Base-by-base conservation (phyloP, 495 filamentous ascomycete genomes). In the Xylaria scruposa region DNA sequence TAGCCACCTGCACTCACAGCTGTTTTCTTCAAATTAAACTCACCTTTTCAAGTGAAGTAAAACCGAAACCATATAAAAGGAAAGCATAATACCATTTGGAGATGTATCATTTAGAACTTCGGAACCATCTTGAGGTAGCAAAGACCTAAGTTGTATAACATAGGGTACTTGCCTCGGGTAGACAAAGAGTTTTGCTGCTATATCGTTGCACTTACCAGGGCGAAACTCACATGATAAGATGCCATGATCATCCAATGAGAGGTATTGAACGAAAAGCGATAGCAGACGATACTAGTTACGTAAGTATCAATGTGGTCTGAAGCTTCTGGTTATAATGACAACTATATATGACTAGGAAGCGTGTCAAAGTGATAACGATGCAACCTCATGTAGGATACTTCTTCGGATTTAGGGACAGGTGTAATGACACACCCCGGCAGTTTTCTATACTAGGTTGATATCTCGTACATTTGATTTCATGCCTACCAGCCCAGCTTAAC, bases 341-440 rank as follows among this genome's bases (percentile, higher is more conserved):
- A 60, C 17, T 33, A 9, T 60, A 38, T 60, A 60, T 38, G 58
- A 60, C 58, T 2, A 38, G 58, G 58, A 60, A 38, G 33, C 58
- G 33, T 33, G 58, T 60, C 58, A 60, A 60, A 33, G 58, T 60
- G 58, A 60, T 60, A 60, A 38, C 38, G 58, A 38, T 38, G 58
- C 33, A 60, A 60, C 58, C 19, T 60, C n/a, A 60, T 36, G 19
- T 38, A 21, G 56, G 56, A 38, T 33, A 17, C 19, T 8, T 38
- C 29, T 31, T 31, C 29, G 29, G 29, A 31, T 3, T 31, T 31
- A 19, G 17, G 58, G n/a, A 38, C 19, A 21, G 15, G 26, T 15
- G 13, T 13, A 54, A 54, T 31, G 21, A 15, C 51, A 62, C n/a
- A 31, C 29, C 42, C 42, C 42, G 42, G 42, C 17, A 46, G 24